These are phyloP conservation scores for Candida pseudofarinosa DNA, from an alignment of 805 yeast species.

Conservation along the genomic window DNA sequence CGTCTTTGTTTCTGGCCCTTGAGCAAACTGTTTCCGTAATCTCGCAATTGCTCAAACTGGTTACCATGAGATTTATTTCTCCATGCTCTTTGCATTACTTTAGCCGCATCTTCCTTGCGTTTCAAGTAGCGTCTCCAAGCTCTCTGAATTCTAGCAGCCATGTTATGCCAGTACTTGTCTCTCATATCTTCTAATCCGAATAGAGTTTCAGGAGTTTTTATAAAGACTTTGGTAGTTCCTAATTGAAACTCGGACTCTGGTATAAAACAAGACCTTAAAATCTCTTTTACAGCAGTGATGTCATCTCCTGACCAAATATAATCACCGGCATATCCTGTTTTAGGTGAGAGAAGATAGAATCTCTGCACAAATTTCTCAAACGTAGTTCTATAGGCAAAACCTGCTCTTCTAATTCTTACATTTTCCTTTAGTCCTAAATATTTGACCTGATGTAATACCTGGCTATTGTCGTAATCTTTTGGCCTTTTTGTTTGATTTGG, in stretches of 20 bases:
- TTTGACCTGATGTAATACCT: constrained; percentile 92
- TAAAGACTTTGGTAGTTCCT: constrained; percentile 89
- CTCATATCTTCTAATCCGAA: constrained; percentile 95
- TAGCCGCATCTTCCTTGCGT: constrained; percentile 83
- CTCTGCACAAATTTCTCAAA: constrained; percentile 95
- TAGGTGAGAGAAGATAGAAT: constrained; percentile 80
- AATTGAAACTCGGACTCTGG: constrained; percentile 82
- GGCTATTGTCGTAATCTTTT: constrained; percentile 79
- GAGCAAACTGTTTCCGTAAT: constrained; percentile 69
- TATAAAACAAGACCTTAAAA: constrained; percentile 55
- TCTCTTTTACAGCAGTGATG: constrained; percentile 47
- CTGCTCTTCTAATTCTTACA: constrained; percentile 96
- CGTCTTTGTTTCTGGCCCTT: constrained; percentile 84
- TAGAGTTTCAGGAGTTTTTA: constrained; percentile 93
- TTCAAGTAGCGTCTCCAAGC: constrained; percentile 88
- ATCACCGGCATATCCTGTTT: constrained; percentile 88
- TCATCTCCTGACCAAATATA: constrained; percentile 58
- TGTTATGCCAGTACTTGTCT: constrained; percentile 95
- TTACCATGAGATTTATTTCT: constrained; percentile 77
- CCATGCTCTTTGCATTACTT: constrained; percentile 76
- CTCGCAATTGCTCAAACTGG: constrained; percentile 79
- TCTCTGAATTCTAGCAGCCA: constrained; percentile 96
- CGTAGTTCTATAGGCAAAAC: constrained; percentile 95
- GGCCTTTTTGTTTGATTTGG: constrained; percentile 94
- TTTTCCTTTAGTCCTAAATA: constrained; percentile 95